Evolutionary conservation across 805 yeast genomes (phyloP).

Genomic region (Pichia phayaonensis): DNA sequence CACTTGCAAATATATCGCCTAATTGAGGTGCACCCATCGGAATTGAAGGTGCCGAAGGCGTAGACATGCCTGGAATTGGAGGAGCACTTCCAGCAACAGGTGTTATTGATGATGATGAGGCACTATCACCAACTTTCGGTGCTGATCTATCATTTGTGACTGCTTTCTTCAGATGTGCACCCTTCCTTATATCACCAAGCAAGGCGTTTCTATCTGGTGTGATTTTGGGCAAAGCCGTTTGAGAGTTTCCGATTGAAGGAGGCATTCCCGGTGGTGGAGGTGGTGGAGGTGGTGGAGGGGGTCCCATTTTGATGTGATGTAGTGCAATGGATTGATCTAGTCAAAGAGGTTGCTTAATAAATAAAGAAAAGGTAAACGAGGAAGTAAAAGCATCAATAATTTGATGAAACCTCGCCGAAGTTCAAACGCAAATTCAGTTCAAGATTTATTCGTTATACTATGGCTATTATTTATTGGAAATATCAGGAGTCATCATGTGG

Average conservation of each 20-base stretch:
- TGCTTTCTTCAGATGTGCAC: slow-evolving; percentile 51
- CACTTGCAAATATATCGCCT: slow-evolving; percentile 70
- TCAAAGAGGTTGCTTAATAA: neutral
- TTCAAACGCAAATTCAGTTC: neutral
- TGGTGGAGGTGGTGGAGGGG: slow-evolving; percentile 57
- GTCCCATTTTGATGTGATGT: slow-evolving; percentile 26
- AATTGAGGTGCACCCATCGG: slow-evolving; percentile 40
- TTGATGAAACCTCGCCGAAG: neutral
- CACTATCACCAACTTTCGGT: slow-evolving; percentile 40
- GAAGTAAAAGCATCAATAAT: no score
- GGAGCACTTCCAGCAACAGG: slow-evolving; percentile 11
- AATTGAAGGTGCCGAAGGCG: slow-evolving; percentile 20
- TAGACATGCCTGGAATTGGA: slow-evolving; percentile 15
- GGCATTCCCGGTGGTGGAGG: slow-evolving; percentile 43
- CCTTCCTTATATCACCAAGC: slow-evolving; percentile 78
- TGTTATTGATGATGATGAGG: slow-evolving; percentile 11
- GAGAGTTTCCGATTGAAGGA: slow-evolving; percentile 30
- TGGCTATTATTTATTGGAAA: neutral
- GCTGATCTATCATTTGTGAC: slow-evolving; percentile 61
- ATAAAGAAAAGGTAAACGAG: no score
- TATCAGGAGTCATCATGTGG: neutral
- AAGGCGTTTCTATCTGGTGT: slow-evolving; percentile 44
- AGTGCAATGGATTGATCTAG: neutral
- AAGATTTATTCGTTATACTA: neutral
- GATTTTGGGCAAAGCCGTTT: slow-evolving; percentile 22